A percentile compares a stretch with the other conserved stretches of the same genome.
These are phyloP conservation scores for Cryomyces minteri DNA, from an alignment of 495 filamentous ascomycete genomes.

Conservation along the genomic window DNA sequence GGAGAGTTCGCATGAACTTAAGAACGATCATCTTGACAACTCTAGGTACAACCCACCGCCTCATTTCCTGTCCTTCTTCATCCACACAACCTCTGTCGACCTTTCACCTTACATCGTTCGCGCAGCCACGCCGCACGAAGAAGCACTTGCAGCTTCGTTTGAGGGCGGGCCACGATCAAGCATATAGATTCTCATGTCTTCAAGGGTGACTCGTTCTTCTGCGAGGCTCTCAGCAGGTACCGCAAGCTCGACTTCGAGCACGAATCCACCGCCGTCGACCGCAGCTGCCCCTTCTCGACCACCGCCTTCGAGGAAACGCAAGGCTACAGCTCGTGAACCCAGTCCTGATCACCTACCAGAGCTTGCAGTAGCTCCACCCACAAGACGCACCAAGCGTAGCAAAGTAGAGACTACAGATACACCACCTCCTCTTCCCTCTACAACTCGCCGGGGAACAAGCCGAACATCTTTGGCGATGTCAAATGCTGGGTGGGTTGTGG, in stretches of 20 bases:
- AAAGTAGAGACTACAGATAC: slow-evolving; percentile 12
- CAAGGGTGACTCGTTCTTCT: slow-evolving; percentile 24
- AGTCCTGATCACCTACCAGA: slow-evolving; percentile 8
- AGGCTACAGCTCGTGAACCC: slow-evolving; percentile 14
- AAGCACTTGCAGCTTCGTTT: too few relatives aligned
- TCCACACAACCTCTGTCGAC: too few relatives aligned
- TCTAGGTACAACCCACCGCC: too few relatives aligned
- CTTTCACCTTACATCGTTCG: too few relatives aligned
- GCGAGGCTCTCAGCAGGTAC: slow-evolving; percentile 18
- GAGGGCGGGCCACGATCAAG: not conserved
- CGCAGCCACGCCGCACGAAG: too few relatives aligned
- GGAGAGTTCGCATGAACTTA: too few relatives aligned
- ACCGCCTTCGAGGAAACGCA: slow-evolving; percentile 23
- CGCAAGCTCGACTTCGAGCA: not conserved
- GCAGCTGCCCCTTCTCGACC: slow-evolving; percentile 5
- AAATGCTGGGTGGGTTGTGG: slow-evolving; percentile 49
- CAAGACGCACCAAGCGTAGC: slow-evolving; percentile 6
- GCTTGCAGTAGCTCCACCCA: slow-evolving; percentile 1
- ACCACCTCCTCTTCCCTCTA: slow-evolving; percentile 3
- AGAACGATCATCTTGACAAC: too few relatives aligned
- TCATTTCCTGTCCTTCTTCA: too few relatives aligned
- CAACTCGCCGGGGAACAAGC: slow-evolving; percentile 22
- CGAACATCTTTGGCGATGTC: slow-evolving; percentile 59
- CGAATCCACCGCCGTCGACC: slow-evolving; percentile 11
- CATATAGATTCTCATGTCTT: slow-evolving; percentile 20